Conservation (phyloP, 192 early-diverging fungal species). For the Coemansia sp. region DNA sequence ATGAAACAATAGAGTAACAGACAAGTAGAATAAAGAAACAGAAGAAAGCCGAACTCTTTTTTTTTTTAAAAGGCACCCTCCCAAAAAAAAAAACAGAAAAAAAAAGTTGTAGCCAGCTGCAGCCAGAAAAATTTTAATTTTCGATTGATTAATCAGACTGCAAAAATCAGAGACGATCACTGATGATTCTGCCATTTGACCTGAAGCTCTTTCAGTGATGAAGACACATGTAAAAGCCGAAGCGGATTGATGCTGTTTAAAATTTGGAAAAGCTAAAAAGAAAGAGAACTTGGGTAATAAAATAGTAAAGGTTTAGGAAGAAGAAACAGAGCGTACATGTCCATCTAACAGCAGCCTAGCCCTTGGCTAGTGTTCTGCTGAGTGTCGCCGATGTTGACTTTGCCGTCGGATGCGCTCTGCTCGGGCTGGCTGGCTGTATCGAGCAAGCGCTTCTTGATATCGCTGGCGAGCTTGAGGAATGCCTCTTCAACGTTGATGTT, state of each 20-base stretch:
- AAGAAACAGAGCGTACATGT: no score
- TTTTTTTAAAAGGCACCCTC: no score
- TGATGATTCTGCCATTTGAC: no score
- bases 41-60: background rate
- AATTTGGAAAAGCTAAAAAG: no score
- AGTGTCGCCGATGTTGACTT: constrained; percentile 42
- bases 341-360: constrained; percentile 39
- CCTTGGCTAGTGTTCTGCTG: constrained; percentile 34
- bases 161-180: no score
- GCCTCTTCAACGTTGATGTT: constrained; percentile 98
- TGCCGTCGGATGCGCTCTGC: constrained; percentile 25
- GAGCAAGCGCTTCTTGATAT: constrained; percentile 98
- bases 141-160: no score
- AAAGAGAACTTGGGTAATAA: background rate
- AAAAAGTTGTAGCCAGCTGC: background rate
- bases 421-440: constrained; percentile 65
- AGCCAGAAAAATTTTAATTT: background rate
- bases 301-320: no score
- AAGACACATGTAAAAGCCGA: no score
- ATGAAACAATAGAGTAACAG: background rate
- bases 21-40: background rate
- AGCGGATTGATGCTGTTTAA: no score
- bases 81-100: background rate
- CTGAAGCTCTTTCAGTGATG: background rate
- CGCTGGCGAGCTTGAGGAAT: constrained; percentile 93